Base-by-base conservation (phyloP, 495 filamentous ascomycete species). In the Podospora comata region DNA sequence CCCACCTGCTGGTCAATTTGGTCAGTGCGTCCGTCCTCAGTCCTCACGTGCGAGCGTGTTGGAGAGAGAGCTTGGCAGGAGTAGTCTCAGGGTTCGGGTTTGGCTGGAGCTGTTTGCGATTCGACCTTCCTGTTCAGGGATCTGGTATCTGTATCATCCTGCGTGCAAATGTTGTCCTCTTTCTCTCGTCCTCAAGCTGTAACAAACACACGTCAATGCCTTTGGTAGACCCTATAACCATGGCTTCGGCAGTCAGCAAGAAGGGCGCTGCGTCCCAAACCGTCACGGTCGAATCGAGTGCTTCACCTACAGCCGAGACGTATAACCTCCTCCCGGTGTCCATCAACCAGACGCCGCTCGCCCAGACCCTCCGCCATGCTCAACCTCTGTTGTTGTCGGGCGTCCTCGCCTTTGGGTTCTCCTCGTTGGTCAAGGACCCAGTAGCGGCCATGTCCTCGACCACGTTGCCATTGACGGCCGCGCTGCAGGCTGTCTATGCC, bases 401-500 rank as follows among this genome's bases (percentile, higher is more conserved):
- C 53, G 72, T 89, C 34, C 88, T 86, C 74, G 78, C 83, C 65
- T 54, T 85, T 34, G 85, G 82, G 44, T 97, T 97, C 81, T 74
- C 76, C 32, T 72, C 81, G 26, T 82, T 97, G 20, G 90, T 97
- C 67, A 44, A 82, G 34, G 83, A 94, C 72, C 94, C 95, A 7
- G 85, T 91, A 7, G 74, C 84, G 18, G 84, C 88, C 18, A 85
- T 99, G 65, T 39, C 61, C 0, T 70, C 84, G 1, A 82, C 71
- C 39, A 79, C 85, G 30, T 76, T 95, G n/a, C 85, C 89, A 2
- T 78, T 86, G 60, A 80, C 95, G 16, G 80, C 85, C 2, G 75
- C 83, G 2, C 72, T 93, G 2, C 94, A 98, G 76, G 76, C 86
- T 15, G 76, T 72, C 4, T 97, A 93, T 76, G 87, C 83, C 55